Conservation (phyloP, 805 yeast species). For the Torulaspora quercuum region DNA sequence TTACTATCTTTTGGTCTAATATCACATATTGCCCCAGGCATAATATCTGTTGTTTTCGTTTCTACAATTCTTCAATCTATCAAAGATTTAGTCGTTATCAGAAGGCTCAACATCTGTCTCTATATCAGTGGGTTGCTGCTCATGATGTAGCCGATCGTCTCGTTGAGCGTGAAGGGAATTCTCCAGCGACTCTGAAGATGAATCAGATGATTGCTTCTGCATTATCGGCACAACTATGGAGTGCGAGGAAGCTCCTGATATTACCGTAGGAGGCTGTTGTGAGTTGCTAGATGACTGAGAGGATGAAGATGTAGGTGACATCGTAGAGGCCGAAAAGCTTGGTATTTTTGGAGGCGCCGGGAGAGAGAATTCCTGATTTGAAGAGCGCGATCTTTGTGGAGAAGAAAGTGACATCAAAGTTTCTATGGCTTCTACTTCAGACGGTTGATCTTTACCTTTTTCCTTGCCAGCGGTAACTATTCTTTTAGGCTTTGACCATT, state of each 20-base stretch:
- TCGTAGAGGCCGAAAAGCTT: constrained; percentile 5
- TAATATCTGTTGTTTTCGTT: too few relatives aligned
- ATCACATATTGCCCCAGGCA: too few relatives aligned
- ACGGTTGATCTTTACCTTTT: constrained; percentile 21
- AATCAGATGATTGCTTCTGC: constrained; percentile 15
- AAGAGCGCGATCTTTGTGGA: constrained; percentile 29
- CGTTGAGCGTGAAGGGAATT: constrained; percentile 11
- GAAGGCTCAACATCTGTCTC: constrained; percentile 28
- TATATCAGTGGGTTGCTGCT: constrained; percentile 24
- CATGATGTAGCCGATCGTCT: constrained; percentile 9
- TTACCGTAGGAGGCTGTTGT: constrained; percentile 1
- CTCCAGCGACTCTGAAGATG: constrained; percentile 17
- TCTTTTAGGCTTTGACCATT: constrained; percentile 13
- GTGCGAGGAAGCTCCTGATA: constrained; percentile 6
- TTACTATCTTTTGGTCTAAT: too few relatives aligned
- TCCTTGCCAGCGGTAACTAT: constrained; percentile 4
- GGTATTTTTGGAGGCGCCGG: constrained; percentile 13
- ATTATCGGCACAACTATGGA: constrained; percentile 13
- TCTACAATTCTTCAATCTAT: constrained; percentile 2
- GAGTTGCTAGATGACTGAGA: constrained; percentile 13
- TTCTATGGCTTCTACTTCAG: constrained; percentile 42
- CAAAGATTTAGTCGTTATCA: constrained; percentile 7
- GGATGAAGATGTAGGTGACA: constrained; percentile 18
- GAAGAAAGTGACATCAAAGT: constrained; percentile 43
- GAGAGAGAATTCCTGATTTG: constrained; percentile 16